Conservation (phyloP, 2,329 filamentous ascomycete species). For the Verticillium albo-atrum region DNA sequence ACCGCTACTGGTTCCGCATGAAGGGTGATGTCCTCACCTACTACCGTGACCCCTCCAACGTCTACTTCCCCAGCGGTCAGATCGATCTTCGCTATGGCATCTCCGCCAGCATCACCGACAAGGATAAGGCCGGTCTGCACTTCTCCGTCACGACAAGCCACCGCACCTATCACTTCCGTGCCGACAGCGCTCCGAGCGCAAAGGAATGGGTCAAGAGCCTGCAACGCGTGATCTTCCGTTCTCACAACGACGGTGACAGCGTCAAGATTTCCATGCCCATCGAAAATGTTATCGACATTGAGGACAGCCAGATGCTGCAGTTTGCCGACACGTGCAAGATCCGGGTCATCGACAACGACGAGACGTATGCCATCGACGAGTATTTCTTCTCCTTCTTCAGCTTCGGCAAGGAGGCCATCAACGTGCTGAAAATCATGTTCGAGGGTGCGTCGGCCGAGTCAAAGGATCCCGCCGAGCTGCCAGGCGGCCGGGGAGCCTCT, state of each 20-base stretch:
- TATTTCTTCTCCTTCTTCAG: constrained; percentile 98
- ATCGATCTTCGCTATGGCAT: constrained; percentile 91
- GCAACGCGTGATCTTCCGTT: constrained; percentile 91
- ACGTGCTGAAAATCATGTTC: constrained; percentile 68
- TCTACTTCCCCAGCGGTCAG: constrained; percentile 88
- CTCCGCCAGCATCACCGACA: constrained; percentile 73
- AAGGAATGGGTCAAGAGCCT: constrained; percentile 96
- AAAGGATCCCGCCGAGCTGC: constrained; percentile 1
- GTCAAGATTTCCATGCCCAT: constrained; percentile 93
- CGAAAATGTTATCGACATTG: constrained; percentile 84
- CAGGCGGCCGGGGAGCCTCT: constrained; percentile 4
- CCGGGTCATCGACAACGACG: constrained; percentile 86
- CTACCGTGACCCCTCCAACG: constrained; percentile 74
- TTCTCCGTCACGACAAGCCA: constrained; percentile 82
- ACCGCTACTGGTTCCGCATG: constrained; percentile 87
- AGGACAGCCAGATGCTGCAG: constrained; percentile 85
- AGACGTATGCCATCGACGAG: constrained; percentile 94
- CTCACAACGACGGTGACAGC: constrained; percentile 93
- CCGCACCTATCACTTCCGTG: constrained; percentile 80
- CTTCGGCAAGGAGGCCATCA: constrained; percentile 77
- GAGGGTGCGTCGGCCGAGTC: constrained; percentile 51
- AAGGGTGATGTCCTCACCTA: constrained; percentile 92
- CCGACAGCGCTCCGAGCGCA: constrained; percentile 81
- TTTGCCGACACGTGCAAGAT: constrained; percentile 94
- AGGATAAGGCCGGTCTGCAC: constrained; percentile 69